A percentile compares a stretch with the other conserved stretches of the same genome.
Conservation (phyloP, 495 filamentous ascomycete species). For the Hypoxylon fuscum region DNA sequence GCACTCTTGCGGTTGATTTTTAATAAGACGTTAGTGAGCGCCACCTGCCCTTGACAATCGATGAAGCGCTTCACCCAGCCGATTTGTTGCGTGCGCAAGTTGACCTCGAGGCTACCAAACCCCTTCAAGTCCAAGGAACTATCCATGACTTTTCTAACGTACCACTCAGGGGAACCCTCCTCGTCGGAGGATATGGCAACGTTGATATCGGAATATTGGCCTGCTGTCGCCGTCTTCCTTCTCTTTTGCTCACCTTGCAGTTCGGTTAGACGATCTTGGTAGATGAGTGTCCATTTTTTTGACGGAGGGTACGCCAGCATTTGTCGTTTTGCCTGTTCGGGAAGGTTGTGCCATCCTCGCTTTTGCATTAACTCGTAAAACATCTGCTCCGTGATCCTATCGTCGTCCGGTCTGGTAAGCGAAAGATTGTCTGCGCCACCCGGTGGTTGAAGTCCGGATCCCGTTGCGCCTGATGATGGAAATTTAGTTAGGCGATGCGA, state of each 20-base stretch:
- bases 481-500: constrained; percentile 61
- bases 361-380: constrained; percentile 96
- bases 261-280: constrained; percentile 93
- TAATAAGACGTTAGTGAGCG: constrained; percentile 88
- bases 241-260: constrained; percentile 94
- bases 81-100: constrained; percentile 93
- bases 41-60: constrained; percentile 96
- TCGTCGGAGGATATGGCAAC: constrained; percentile 82
- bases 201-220: constrained; percentile 63
- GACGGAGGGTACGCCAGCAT: constrained; percentile 92
- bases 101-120: constrained; percentile 89
- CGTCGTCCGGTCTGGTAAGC: constrained; percentile 77
- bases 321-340: constrained; percentile 93
- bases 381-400: constrained; percentile 87
- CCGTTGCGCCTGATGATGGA: constrained; percentile 46
- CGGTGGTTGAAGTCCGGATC: constrained; percentile 51
- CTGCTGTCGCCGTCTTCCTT: constrained; percentile 73
- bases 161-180: constrained; percentile 97
- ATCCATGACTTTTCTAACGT: constrained; percentile 95
- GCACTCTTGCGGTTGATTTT: constrained; percentile 91
- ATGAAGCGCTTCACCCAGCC: constrained; percentile 97
- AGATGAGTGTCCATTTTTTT: constrained; percentile 97
- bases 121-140: constrained; percentile 93
- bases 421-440: constrained; percentile 68
- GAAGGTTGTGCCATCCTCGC: constrained; percentile 93